phyloP scores from a whole-genome alignment of 805 yeast genomes.

The Ogataea pilisensis region DNA sequence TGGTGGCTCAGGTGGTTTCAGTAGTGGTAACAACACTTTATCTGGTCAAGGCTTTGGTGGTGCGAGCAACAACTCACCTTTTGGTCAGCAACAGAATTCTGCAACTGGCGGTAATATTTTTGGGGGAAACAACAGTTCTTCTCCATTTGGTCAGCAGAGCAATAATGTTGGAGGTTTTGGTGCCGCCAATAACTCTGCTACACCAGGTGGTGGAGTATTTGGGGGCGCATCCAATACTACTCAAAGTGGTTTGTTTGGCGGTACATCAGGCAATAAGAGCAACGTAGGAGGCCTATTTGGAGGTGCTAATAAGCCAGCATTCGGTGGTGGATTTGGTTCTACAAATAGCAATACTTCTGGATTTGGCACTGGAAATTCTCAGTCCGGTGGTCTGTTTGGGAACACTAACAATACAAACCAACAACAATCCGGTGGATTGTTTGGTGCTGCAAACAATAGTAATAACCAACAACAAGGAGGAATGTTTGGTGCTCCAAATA shows the following conservation, averaged over 20 bases:
- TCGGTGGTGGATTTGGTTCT: slow-evolving; percentile 25
- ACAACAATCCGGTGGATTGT: slow-evolving; percentile 33
- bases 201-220: slow-evolving; percentile 12
- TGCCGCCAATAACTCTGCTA: slow-evolving; percentile 20
- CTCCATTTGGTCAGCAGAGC: slow-evolving; percentile 20
- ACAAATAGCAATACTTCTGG: slow-evolving; percentile 12
- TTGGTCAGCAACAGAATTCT: slow-evolving; percentile 14
- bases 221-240: slow-evolving; percentile 12
- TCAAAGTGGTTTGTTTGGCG: slow-evolving; percentile 23
- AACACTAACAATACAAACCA: slow-evolving; percentile 15
- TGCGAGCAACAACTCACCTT: slow-evolving; percentile 21
- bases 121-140: slow-evolving; percentile 18
- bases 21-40: slow-evolving; percentile 25
- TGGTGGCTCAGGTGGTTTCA: slow-evolving; percentile 31
- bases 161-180: slow-evolving; percentile 38
- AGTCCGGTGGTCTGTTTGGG: slow-evolving; percentile 32
- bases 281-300: background rate
- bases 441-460: slow-evolving; percentile 36
- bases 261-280: slow-evolving; percentile 5
- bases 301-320: slow-evolving; percentile 1
- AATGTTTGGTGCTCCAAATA: slow-evolving; percentile 5
- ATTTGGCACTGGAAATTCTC: slow-evolving; percentile 2
- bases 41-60: slow-evolving; percentile 24
- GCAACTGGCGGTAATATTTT: slow-evolving; percentile 25
- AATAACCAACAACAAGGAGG: slow-evolving; percentile 8